A percentile compares a stretch with the other conserved stretches of the same genome.
phyloP scores from a whole-genome alignment of 306 rosid genomes.

The Trifolium repens region DNA sequence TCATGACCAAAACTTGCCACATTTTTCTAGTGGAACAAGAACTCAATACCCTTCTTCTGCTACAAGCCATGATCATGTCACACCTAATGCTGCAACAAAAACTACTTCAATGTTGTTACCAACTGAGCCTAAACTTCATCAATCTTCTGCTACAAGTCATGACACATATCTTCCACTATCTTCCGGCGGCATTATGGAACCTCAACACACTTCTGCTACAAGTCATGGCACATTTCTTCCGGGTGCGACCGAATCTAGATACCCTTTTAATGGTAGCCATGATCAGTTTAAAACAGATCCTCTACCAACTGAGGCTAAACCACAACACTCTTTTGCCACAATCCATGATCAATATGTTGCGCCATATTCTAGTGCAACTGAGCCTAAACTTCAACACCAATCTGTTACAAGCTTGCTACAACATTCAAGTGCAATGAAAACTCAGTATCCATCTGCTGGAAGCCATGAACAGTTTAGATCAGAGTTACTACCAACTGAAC shows the following conservation, averaged over 20 bases:
- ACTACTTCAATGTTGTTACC: neutral
- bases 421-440: neutral
- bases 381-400: neutral
- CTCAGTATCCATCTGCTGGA: slow-evolving; percentile 17
- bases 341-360: slow-evolving; percentile 2
- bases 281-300: neutral
- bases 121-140: neutral
- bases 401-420: slow-evolving; percentile 21
- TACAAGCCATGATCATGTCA: slow-evolving; percentile 2
- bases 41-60: slow-evolving; percentile 1
- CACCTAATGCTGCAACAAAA: neutral
- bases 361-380: neutral
- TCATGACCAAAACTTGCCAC: slow-evolving; percentile 1
- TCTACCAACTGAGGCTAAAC: neutral
- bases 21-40: neutral
- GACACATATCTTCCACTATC: neutral
- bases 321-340: neutral
- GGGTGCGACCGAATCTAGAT: neutral
- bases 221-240: neutral
- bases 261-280: neutral
- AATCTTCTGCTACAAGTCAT: neutral
- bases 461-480: slow-evolving; percentile 17
- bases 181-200: neutral
- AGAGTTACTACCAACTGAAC: neutral
- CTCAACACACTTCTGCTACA: neutral